These are phyloP conservation scores for Breviolum minutum DNA, from an alignment of 73 alveolate genomes.

Conservation along the genomic window DNA sequence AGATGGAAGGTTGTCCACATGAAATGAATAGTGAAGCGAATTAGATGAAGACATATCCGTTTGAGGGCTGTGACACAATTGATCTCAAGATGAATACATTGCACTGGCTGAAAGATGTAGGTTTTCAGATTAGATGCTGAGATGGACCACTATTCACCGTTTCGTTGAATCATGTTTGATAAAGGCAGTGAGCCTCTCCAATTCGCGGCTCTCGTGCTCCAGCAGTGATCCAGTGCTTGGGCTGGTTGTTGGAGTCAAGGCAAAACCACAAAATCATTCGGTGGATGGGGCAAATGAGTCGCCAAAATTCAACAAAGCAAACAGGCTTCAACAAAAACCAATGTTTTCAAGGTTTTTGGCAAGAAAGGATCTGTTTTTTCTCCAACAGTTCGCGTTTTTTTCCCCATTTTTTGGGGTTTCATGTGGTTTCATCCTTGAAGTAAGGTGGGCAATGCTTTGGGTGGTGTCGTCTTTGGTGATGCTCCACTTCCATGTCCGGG, in stretches of 20 bases:
- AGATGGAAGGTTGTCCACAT: not conserved
- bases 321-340: too few relatives aligned
- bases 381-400: not conserved
- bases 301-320: too few relatives aligned
- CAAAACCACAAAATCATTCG: not conserved
- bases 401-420: not conserved
- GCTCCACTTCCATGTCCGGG: slow-evolving; percentile 86
- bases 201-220: slow-evolving; percentile 22
- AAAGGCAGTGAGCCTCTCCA: slow-evolving; percentile 44
- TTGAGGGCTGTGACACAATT: too few relatives aligned
- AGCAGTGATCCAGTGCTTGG: slow-evolving; percentile 41
- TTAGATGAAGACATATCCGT: too few relatives aligned
- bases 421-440: not conserved
- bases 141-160: too few relatives aligned
- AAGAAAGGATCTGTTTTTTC: too few relatives aligned
- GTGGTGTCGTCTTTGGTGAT: slow-evolving; percentile 80
- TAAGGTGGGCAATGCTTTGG: slow-evolving; percentile 53
- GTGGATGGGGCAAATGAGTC: not conserved
- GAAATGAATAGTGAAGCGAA: too few relatives aligned
- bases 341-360: too few relatives aligned
- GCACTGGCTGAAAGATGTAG: too few relatives aligned
- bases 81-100: too few relatives aligned
- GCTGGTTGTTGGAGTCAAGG: not conserved
- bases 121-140: too few relatives aligned
- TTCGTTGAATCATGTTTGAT: too few relatives aligned